Evolutionary conservation across 768 basidiomycete species (phyloP).

Genomic region (Rhizopogon vinicolor): DNA sequence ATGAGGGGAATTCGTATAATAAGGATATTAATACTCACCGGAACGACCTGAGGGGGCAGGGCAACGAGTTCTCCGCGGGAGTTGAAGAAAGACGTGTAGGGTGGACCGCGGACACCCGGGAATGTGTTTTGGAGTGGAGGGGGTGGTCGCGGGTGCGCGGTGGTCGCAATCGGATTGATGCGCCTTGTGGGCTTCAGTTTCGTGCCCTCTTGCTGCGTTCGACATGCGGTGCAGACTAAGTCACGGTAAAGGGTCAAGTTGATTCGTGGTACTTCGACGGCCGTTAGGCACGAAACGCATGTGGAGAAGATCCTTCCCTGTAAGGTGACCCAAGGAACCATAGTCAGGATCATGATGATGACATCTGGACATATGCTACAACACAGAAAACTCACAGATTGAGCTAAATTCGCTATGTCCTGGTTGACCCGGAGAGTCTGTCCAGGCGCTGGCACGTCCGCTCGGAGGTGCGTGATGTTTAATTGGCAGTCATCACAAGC

Average conservation of each 20-base stretch:
- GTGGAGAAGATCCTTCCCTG: neutral
- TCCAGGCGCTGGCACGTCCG: too few species aligned
- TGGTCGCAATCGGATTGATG: neutral
- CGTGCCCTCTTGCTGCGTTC: neutral
- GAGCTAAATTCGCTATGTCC: neutral
- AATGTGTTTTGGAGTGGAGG: neutral
- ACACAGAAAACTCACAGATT: slow-evolving; percentile 2
- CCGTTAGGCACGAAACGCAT: slow-evolving; percentile 6
- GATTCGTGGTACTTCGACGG: slow-evolving; percentile 1
- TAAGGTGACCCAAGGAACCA: neutral
- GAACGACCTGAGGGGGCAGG: neutral
- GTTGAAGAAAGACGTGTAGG: neutral
- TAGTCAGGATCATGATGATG: neutral
- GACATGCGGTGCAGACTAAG: slow-evolving; percentile 12
- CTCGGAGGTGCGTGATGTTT: neutral
- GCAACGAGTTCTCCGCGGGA: neutral
- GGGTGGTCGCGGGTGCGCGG: neutral
- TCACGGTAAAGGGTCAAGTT: neutral
- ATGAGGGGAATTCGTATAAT: neutral
- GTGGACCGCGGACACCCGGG: neutral
- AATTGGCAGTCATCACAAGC: slow-evolving; percentile 1
- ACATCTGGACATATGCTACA: neutral
- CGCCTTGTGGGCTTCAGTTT: neutral
- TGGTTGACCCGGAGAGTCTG: neutral
- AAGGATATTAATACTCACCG: neutral